Evolutionary conservation across 768 basidiomycete genomes (phyloP), one percentile per base, ranked within the genome.

Genomic region (Mycena sanguinolenta): DNA sequence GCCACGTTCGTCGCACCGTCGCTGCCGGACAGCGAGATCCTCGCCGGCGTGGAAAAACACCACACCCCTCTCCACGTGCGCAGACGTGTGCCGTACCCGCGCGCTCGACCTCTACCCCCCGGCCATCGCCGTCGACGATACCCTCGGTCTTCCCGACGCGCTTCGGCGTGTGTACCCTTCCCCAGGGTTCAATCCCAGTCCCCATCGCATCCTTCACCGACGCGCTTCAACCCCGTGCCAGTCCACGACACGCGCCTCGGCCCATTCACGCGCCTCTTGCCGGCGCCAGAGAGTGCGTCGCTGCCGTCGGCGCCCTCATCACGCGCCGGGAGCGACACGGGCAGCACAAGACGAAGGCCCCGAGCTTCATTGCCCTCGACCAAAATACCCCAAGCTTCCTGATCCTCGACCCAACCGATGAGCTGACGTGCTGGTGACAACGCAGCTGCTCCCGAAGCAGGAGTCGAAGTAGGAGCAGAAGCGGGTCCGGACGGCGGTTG

Each of bases 171-270:
- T 76, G 79, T n/a, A 76, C 80, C 36, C 83, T 92, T 9, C 89
- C 89, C 2, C 76, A 81, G 21, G 86, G 88, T 4, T 85, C 87
- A 70, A 90, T 91, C 1, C 86, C 90, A 2, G 87, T 87, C 59
- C 88, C 89, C 17, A 94, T 93, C 0, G 92, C 93, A 76, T 84
- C 84, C 42, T 84, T 95, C 49, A 94, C 95, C 75, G 94, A 95
- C 64, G 89, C 92, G 7, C 28, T 95, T 95, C 77, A 95, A 95
- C 74, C 93, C 94, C 2, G 84, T 85, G 2, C 85, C 84, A 2
- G 87, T 87, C 12, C 82, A 81, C 2, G 82, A 84, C 49, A 75
- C 73, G 70, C 73, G 74, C 21, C 75, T 84, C 67, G 81, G 78
- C 46, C 86, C 85, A 19, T 86, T 87, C 70, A 86, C 85, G 42